These are phyloP conservation scores for Penicillium hesseltinei DNA, from an alignment of 2,329 filamentous ascomycete genomes.

Conservation along the genomic window DNA sequence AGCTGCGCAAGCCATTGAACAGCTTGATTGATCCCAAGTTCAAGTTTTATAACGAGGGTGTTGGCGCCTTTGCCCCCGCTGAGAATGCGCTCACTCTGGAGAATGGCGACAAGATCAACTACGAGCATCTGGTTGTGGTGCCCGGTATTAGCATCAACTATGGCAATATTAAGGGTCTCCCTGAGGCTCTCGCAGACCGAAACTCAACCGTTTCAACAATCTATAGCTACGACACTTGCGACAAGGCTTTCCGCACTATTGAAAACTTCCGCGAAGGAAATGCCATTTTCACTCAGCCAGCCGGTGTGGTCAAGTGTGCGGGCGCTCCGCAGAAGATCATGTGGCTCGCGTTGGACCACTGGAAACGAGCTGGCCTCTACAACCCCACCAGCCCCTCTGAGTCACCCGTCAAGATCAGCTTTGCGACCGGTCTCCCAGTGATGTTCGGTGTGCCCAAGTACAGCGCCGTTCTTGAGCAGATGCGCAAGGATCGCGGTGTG, in stretches of 20 bases:
- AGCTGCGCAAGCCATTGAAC: slow-evolving; percentile 53
- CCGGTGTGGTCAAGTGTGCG: slow-evolving; percentile 60
- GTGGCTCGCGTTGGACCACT: slow-evolving; percentile 62
- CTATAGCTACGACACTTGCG: slow-evolving; percentile 56
- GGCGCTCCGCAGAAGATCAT: slow-evolving; percentile 62
- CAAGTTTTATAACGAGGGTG: slow-evolving; percentile 57
- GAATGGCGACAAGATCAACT: slow-evolving; percentile 57
- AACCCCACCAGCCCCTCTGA: slow-evolving; percentile 36
- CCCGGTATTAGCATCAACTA: slow-evolving; percentile 58
- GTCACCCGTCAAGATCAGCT: slow-evolving; percentile 53
- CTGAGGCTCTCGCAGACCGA: slow-evolving; percentile 54
- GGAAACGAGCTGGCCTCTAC: slow-evolving; percentile 56
- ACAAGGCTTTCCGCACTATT: slow-evolving; percentile 54
- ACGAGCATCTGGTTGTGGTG: slow-evolving; percentile 64
- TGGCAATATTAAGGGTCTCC: slow-evolving; percentile 54
- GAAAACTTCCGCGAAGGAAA: slow-evolving; percentile 49
- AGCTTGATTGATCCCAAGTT: slow-evolving; percentile 59
- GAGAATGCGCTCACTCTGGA: slow-evolving; percentile 56
- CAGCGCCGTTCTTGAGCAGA: slow-evolving; percentile 52
- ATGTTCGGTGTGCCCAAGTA: slow-evolving; percentile 65
- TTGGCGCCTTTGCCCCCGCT: slow-evolving; percentile 54
- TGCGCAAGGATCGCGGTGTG: slow-evolving; percentile 55
- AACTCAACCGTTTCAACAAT: slow-evolving; percentile 55
- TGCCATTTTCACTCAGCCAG: slow-evolving; percentile 61
- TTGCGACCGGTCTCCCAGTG: slow-evolving; percentile 54